Percentiles rank a stretch among this genome's conserved stretches.
These are phyloP conservation scores for Amylocystis lapponica DNA, from an alignment of 768 basidiomycete genomes.

Conservation along the genomic window DNA sequence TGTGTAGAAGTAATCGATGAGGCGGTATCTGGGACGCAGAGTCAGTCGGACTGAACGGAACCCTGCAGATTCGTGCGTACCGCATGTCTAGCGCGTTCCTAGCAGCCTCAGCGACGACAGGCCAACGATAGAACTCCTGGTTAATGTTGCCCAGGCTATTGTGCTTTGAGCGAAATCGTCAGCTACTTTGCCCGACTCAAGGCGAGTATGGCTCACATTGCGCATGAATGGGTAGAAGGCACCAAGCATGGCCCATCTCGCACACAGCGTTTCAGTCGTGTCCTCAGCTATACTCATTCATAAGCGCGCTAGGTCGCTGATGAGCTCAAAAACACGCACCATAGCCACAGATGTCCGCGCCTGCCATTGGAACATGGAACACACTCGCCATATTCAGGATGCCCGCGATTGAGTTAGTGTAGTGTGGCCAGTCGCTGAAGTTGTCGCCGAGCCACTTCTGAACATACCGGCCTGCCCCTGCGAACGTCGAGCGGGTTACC, in stretches of 20 bases:
- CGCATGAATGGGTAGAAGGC: constrained; percentile 80
- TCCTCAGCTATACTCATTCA: constrained; percentile 36
- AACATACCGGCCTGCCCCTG: constrained; percentile 59
- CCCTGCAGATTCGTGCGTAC: constrained; percentile 31
- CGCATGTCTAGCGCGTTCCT: constrained; percentile 55
- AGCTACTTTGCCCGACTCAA: neutral
- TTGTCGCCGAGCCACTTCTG: constrained; percentile 77
- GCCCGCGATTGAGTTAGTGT: constrained; percentile 53
- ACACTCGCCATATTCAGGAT: constrained; percentile 62
- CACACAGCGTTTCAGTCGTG: constrained; percentile 64
- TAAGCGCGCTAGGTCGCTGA: neutral
- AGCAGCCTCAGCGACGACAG: constrained; percentile 49
- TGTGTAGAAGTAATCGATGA: constrained; percentile 69
- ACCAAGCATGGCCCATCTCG: constrained; percentile 72
- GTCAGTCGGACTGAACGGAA: neutral
- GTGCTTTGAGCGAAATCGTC: constrained; percentile 32
- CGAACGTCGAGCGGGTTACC: constrained; percentile 71
- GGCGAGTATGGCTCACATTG: constrained; percentile 41
- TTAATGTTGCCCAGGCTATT: constrained; percentile 45
- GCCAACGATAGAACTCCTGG: constrained; percentile 70
- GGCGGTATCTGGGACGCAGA: constrained; percentile 45
- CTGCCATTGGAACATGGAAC: constrained; percentile 72
- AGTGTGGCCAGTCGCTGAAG: constrained; percentile 52
- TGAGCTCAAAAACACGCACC: constrained; percentile 26
- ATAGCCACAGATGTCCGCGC: constrained; percentile 69